A percentile compares a stretch with the other conserved stretches of the same genome.
These are phyloP conservation scores for Jatropha curcas DNA, from an alignment of 345 rosid genomes.

Conservation along the genomic window DNA sequence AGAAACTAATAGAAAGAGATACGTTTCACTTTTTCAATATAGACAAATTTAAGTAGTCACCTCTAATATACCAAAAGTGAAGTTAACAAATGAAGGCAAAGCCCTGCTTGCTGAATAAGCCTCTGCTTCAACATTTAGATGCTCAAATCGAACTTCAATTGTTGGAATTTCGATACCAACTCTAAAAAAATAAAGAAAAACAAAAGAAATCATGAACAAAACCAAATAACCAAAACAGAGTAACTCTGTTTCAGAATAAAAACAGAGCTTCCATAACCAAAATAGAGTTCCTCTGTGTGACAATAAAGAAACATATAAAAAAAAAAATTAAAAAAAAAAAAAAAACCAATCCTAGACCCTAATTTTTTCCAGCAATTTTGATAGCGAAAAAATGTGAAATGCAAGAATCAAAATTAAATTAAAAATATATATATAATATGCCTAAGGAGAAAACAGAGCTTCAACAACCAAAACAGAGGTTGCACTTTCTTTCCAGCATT, in stretches of 20 bases:
- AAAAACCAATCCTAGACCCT: not conserved
- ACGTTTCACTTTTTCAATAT: not conserved
- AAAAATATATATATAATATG: too few relatives aligned
- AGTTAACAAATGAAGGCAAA: slow-evolving; percentile 59
- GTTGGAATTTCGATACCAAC: slow-evolving; percentile 55
- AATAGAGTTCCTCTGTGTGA: too few relatives aligned
- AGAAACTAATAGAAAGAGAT: not conserved
- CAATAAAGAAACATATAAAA: too few relatives aligned
- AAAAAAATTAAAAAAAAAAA: too few relatives aligned
- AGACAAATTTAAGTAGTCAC: slow-evolving; percentile 30
- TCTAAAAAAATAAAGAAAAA: slow-evolving; percentile 29
- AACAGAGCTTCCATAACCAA: too few relatives aligned
- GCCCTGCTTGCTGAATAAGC: slow-evolving; percentile 68
- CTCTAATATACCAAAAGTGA: slow-evolving; percentile 46
- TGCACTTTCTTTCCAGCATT: not conserved
- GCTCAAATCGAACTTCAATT: slow-evolving; percentile 53
- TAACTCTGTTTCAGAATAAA: not conserved
- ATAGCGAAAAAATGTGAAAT: not conserved
- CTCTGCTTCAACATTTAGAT: slow-evolving; percentile 54
- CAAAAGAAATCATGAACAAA: not conserved
- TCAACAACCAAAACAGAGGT: too few relatives aligned
- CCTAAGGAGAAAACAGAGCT: too few relatives aligned
- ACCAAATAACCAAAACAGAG: not conserved
- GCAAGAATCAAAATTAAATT: not conserved
- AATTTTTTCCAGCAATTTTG: not conserved